phyloP scores from a whole-genome alignment of 495 filamentous ascomycete species.

The Penicillium pulvis region DNA sequence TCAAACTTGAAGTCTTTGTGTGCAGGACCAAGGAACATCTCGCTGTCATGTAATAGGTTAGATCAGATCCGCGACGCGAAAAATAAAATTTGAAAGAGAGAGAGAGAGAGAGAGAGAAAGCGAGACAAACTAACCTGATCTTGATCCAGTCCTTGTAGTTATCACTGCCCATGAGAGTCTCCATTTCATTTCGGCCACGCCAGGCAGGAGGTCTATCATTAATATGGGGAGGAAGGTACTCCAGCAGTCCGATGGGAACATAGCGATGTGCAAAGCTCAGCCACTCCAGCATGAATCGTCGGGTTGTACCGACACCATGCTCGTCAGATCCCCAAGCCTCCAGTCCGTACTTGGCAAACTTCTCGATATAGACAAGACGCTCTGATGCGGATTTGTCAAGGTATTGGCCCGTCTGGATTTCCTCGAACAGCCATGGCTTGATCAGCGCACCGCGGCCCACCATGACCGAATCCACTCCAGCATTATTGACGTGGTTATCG shows the following conservation, averaged over 20 bases:
- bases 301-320: constrained; percentile 82
- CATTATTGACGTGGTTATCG: constrained; percentile 70
- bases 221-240: constrained; percentile 80
- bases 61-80: background rate
- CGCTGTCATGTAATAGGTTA: constrained; percentile 52
- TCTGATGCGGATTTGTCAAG: constrained; percentile 91
- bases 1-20: constrained; percentile 90
- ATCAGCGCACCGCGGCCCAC: constrained; percentile 87
- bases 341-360: constrained; percentile 86
- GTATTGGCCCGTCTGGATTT: constrained; percentile 89
- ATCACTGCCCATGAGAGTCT: constrained; percentile 83
- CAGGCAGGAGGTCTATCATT: constrained; percentile 87
- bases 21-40: constrained; percentile 95
- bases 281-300: constrained; percentile 93
- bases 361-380: constrained; percentile 80
- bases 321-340: constrained; percentile 96
- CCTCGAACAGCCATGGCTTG: constrained; percentile 98
- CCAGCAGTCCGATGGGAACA: constrained; percentile 84
- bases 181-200: constrained; percentile 81
- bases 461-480: constrained; percentile 87
- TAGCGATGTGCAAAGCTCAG: constrained; percentile 90
- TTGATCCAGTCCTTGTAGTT: constrained; percentile 98
- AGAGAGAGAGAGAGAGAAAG: background rate
- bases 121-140: constrained; percentile 70
- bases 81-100: background rate